Evolutionary conservation across 805 yeast genomes (phyloP), one percentile per base, ranked within the genome.

Genomic region (Starmerella vaccinii): DNA sequence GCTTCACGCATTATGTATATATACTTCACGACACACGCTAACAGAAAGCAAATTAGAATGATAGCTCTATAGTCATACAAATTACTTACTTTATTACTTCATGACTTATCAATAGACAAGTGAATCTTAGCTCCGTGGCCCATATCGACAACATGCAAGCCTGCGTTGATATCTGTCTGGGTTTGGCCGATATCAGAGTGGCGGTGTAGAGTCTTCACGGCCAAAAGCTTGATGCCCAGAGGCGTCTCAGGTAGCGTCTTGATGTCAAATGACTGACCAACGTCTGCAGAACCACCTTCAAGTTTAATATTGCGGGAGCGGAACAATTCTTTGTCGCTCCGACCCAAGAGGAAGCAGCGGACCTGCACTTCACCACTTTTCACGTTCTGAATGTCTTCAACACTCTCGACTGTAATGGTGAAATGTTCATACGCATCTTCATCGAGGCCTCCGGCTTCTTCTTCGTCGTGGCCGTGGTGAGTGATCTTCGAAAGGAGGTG

Each of bases 171-270:
- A 12, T 68, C 65, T 27, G 86, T 59, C 34, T 76, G 70, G 8
- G 78, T 79, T 43, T 71, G 71, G 12, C 83, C 95, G 37, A 87
- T 49, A 50, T 77, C 84, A 24, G 71, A 69, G 57, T 77, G 81
- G 61, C 82, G 80, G 34, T 95, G 88, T 58, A 89, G 74, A 2
- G 78, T 75, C 63, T 84, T 92, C 61, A 77, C 83, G 30, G 80
- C 78, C 38, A 77, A 71, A 24, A 85, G 76, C 37, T 73, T 71
- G 60, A 90, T 76, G 2, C 77, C 68, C 38, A 89, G 60, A 49
- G 70, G 73, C 3, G 81, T 80, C 10, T 76, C 81, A 4, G 80
- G 66, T 4, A 81, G 71, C 5, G 90, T 81, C 60, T 76, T 79
- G 70, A 89, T 84, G 4, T 80, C 72, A 53, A 75, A 71, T 19